Evolutionary conservation across 345 rosid species (phyloP).

Genomic region (Salix exigua): DNA sequence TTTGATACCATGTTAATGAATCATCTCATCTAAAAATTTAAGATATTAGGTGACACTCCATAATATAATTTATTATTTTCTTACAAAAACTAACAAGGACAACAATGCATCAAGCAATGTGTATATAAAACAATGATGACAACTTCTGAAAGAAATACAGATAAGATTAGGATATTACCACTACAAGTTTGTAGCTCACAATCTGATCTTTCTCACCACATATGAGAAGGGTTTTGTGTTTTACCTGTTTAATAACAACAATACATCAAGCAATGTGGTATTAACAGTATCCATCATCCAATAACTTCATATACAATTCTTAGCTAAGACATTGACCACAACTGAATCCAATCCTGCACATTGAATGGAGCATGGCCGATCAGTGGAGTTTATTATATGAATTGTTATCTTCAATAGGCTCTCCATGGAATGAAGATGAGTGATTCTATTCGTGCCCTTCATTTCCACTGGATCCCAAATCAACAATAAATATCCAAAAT

Average conservation of each 20-base stretch:
- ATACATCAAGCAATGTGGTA: neutral
- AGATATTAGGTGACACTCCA: too few relatives aligned
- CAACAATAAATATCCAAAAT: neutral
- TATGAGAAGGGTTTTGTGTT: constrained; percentile 69
- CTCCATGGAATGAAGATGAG: neutral
- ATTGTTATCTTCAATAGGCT: neutral
- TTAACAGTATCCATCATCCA: neutral
- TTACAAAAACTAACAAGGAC: neutral
- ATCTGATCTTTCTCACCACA: constrained; percentile 94
- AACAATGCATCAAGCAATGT: neutral
- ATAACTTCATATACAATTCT: neutral
- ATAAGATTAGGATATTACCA: constrained; percentile 43
- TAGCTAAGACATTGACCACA: neutral
- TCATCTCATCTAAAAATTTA: too few relatives aligned
- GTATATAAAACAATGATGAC: neutral
- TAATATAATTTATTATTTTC: too few relatives aligned
- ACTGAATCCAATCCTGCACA: neutral
- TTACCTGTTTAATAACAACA: constrained; percentile 38
- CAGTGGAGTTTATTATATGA: neutral
- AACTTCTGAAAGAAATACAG: neutral
- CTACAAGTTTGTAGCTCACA: constrained; percentile 67
- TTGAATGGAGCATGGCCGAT: neutral
- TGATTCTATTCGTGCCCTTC: neutral
- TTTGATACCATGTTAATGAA: too few relatives aligned
- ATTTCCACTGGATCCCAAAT: neutral